Evolutionary conservation across 768 basidiomycete genomes (phyloP).

Genomic region (Boletus bicolor): DNA sequence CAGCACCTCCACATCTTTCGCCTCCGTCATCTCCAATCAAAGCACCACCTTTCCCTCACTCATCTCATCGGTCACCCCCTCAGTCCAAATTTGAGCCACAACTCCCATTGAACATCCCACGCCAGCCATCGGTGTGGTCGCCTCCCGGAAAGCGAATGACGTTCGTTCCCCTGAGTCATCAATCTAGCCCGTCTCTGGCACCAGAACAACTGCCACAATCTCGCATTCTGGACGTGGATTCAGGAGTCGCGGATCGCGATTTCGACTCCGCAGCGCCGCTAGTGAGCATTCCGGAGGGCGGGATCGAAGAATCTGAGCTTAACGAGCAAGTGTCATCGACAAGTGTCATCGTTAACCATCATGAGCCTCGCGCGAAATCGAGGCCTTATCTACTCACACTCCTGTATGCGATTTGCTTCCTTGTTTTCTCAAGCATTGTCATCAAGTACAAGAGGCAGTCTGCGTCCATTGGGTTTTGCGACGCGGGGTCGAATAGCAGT

Average conservation of each 20-base stretch:
- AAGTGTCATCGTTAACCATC: conserved; percentile 27
- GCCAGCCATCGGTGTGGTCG: conserved; percentile 26
- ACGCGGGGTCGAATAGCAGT: conserved; percentile 61
- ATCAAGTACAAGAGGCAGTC: conserved; percentile 65
- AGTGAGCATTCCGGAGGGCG: conserved; percentile 23
- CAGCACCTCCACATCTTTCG: conserved; percentile 59
- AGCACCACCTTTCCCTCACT: conserved; percentile 20
- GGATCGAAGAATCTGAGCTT: conserved; percentile 13
- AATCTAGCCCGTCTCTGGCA: conserved; percentile 14
- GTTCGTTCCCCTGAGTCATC: conserved; percentile 19
- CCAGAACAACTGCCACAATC: conserved; percentile 8
- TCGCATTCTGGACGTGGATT: conserved; percentile 3
- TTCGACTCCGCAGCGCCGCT: conserved; percentile 1
- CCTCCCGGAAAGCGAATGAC: conserved; percentile 10
- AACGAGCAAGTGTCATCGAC: conserved; percentile 32
- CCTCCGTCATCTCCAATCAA: conserved; percentile 42
- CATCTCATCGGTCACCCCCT: conserved; percentile 41
- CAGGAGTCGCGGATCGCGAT: background rate
- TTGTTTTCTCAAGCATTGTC: conserved; percentile 34
- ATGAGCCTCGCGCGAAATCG: conserved; percentile 14
- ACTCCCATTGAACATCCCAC: conserved; percentile 39
- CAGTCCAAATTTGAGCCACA: conserved; percentile 57
- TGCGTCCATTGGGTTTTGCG: conserved; percentile 72
- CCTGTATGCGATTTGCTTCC: conserved; percentile 37
- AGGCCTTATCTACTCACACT: conserved; percentile 39